These are phyloP conservation scores for Lipomyces yamadae DNA, from an alignment of 805 yeast species.

Conservation along the genomic window DNA sequence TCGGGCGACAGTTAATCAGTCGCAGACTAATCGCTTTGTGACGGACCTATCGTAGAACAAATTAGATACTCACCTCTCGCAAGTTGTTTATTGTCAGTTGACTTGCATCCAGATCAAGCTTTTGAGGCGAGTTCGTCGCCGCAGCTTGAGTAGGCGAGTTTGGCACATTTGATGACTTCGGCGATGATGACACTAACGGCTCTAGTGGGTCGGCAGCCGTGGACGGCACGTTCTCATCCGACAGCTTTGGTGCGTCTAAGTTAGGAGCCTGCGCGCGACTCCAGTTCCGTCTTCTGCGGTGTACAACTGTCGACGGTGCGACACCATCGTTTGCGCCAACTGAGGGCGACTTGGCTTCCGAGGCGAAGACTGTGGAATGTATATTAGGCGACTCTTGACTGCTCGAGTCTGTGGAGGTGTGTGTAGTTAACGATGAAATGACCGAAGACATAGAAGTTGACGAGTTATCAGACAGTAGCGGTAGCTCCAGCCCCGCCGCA, in stretches of 20 bases:
- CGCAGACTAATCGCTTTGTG: too few relatives aligned
- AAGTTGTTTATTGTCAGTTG: slow-evolving; percentile 18
- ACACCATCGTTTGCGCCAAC: not conserved
- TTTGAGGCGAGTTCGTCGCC: slow-evolving; percentile 8
- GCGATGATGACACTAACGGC: slow-evolving; percentile 9
- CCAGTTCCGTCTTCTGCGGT: not conserved
- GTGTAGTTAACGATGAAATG: not conserved
- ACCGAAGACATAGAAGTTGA: slow-evolving; percentile 3
- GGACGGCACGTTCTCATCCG: not conserved
- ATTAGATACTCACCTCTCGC: slow-evolving; percentile 26
- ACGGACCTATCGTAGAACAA: not conserved
- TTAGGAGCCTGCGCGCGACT: not conserved
- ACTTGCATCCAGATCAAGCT: slow-evolving; percentile 13
- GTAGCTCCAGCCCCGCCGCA: not conserved
- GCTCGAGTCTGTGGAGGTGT: not conserved
- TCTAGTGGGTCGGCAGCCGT: not conserved
- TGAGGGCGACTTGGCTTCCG: not conserved
- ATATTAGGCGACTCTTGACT: not conserved
- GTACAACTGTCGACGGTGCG: not conserved
- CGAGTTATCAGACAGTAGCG: slow-evolving; percentile 2
- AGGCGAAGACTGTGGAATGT: not conserved
- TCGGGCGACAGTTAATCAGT: too few relatives aligned
- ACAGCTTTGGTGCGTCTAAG: not conserved
- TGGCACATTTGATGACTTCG: not conserved
- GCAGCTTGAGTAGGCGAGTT: not conserved